Evolutionary conservation across 202 grass and related monocot species (phyloP).

Genomic region (Setaria viridis): DNA sequence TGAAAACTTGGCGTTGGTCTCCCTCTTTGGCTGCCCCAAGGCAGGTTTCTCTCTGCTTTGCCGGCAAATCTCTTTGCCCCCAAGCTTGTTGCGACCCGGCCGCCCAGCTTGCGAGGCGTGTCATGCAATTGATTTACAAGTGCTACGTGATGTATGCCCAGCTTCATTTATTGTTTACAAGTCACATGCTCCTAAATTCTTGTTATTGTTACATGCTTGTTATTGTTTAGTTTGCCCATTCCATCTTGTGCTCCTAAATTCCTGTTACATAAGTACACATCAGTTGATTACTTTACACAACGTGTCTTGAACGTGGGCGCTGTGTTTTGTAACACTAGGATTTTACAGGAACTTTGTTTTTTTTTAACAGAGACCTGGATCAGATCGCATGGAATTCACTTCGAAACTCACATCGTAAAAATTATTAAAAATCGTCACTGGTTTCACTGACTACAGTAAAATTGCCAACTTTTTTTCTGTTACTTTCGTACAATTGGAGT

Average conservation of each 20-base stretch:
- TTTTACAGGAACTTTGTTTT: background rate
- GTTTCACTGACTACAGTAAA: background rate
- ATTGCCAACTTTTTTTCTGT: background rate
- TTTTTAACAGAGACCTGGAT: background rate
- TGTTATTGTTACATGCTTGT: background rate
- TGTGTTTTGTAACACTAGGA: background rate
- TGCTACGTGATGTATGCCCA: constrained; percentile 1
- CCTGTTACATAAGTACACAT: background rate
- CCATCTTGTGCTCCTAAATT: constrained; percentile 21
- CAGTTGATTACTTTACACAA: background rate
- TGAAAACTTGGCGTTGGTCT: constrained; percentile 65
- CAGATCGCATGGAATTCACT: background rate
- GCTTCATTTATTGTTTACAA: too few relatives aligned
- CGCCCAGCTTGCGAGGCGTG: constrained; percentile 14
- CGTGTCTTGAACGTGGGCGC: background rate
- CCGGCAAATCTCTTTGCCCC: constrained; percentile 33
- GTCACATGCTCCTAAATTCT: too few relatives aligned
- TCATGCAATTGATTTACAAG: background rate
- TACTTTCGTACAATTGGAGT: background rate
- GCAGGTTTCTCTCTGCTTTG: constrained; percentile 47
- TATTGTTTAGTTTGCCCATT: constrained; percentile 5
- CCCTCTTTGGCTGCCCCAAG: constrained; percentile 35
- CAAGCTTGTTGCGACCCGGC: constrained; percentile 15
- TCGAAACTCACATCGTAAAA: background rate
- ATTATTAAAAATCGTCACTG: background rate